These are phyloP conservation scores for Ascochyta clinopodiicola DNA, from an alignment of 2,329 filamentous ascomycete genomes.

Conservation along the genomic window DNA sequence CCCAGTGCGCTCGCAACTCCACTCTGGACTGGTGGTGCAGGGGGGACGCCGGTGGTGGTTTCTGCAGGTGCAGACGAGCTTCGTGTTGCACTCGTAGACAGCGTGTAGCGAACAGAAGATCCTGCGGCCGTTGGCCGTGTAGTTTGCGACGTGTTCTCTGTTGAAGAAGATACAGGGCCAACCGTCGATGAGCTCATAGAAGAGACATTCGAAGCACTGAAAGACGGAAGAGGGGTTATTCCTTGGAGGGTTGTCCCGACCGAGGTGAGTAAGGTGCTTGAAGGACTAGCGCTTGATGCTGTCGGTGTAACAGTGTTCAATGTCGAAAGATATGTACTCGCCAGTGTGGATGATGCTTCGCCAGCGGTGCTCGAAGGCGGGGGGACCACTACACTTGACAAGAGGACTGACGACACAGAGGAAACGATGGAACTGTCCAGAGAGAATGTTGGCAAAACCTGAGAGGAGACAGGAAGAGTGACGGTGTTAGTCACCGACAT, in stretches of 20 bases:
- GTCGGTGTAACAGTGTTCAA: background rate
- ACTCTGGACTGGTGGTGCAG: slow-evolving; percentile 29
- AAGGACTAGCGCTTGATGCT: background rate
- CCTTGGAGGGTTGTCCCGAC: background rate
- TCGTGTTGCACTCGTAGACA: slow-evolving; percentile 20
- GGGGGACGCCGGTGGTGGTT: slow-evolving; percentile 28
- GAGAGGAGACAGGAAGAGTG: background rate
- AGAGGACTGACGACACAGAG: background rate
- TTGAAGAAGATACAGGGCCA: background rate
- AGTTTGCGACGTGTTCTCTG: slow-evolving; percentile 1
- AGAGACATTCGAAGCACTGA: background rate
- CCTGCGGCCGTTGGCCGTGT: slow-evolving; percentile 17
- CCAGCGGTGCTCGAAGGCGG: background rate
- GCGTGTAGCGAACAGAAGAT: slow-evolving; percentile 22
- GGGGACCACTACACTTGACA: background rate
- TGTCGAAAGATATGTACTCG: background rate
- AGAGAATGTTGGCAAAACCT: slow-evolving; percentile 4
- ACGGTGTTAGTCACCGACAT: background rate
- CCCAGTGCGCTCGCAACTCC: slow-evolving; percentile 20
- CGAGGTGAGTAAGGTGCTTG: background rate
- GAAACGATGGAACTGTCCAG: background rate
- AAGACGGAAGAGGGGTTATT: background rate
- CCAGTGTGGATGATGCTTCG: background rate
- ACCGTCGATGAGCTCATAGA: background rate
- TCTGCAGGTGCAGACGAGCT: slow-evolving; percentile 20